Percentiles rank a stretch among this genome's conserved stretches.
Conservation (phyloP, 2,329 filamentous ascomycete genomes). For the Ceratocystis variospora region DNA sequence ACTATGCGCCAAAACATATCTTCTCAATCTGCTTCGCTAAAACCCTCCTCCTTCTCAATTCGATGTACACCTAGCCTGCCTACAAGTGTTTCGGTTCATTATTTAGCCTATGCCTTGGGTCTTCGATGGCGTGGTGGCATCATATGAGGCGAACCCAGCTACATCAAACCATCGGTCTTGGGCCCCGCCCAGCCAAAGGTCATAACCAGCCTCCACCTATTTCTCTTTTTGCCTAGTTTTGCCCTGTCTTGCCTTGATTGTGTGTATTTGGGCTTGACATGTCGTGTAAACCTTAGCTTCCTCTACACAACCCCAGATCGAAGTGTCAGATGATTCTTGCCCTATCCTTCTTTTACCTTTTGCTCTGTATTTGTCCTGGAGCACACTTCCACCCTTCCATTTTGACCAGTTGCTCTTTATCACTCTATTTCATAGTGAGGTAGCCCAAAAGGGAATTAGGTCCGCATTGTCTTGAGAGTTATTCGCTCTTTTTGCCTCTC, state of each 20-base stretch:
- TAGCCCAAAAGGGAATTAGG: background rate
- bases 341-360: background rate
- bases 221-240: background rate
- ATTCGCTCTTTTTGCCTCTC: background rate
- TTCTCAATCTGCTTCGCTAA: background rate
- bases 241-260: background rate
- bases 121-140: background rate
- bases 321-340: slow-evolving; percentile 6
- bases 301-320: background rate
- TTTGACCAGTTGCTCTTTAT: background rate
- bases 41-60: background rate
- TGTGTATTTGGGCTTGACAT: background rate
- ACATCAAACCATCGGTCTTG: background rate
- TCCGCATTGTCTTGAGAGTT: background rate
- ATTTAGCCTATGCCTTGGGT: background rate
- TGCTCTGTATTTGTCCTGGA: background rate
- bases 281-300: background rate
- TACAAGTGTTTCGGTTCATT: background rate
- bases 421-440: background rate
- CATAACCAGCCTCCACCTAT: background rate
- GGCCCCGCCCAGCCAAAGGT: background rate
- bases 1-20: background rate
- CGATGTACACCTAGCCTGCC: background rate
- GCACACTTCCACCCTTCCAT: background rate
- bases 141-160: background rate